Evolutionary conservation across 176 grass and related monocot genomes (phyloP).

Genomic region (Bothriochloa decipiens): DNA sequence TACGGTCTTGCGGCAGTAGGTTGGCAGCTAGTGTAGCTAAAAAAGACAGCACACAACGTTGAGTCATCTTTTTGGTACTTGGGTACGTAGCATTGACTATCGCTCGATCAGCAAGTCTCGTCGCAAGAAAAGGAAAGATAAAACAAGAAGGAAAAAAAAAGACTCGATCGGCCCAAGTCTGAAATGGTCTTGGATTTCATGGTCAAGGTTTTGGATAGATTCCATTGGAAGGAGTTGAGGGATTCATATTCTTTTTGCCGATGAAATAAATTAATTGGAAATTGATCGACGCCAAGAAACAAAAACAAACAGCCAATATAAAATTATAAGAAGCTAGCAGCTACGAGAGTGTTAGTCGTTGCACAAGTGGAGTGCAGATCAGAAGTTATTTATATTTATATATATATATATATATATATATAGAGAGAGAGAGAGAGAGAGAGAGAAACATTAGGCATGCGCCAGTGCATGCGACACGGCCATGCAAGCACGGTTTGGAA

Average conservation of each 20-base stretch:
- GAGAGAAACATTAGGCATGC: background rate
- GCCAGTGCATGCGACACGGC: background rate
- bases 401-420: too few relatives aligned
- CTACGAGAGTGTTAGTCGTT: background rate
- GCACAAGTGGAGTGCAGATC: background rate
- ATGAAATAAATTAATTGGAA: background rate
- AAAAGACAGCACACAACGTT: constrained; percentile 59
- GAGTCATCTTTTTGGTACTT: constrained; percentile 89
- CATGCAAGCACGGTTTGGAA: background rate
- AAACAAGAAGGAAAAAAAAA: background rate
- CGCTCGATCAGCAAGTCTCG: constrained; percentile 12
- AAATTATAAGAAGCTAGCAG: background rate
- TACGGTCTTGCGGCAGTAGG: constrained; percentile 54
- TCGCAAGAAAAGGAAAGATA: background rate
- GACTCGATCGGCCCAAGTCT: background rate
- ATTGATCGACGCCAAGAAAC: background rate
- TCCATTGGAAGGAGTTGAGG: background rate
- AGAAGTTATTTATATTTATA: background rate
- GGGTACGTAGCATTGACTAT: constrained; percentile 65
- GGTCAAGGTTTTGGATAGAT: constrained; percentile 36
- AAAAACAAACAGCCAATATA: background rate
- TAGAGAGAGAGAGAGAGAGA: too few relatives aligned
- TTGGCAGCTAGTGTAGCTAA: constrained; percentile 55
- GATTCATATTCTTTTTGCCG: background rate
- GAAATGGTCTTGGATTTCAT: constrained; percentile 1